Evolutionary conservation across 441 rosid species (phyloP), one percentile per base, ranked within the genome.

Genomic region (Mallotus japonicus): DNA sequence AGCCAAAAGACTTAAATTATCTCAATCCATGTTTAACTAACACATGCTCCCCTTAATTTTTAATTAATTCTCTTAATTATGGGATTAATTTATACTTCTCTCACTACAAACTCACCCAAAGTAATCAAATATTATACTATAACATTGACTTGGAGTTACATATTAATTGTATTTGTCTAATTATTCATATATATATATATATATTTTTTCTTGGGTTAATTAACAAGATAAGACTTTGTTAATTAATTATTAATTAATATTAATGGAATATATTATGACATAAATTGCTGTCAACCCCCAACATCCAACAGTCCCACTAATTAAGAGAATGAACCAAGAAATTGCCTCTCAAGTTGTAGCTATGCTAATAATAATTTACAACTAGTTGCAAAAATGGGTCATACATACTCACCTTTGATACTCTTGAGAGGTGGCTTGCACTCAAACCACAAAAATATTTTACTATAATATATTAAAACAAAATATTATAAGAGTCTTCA

Each of bases 211-310:
- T 37, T 37, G 40, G 40, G 40, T 37, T 37, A 37, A 37, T 37
- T 37, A 3, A 37, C 0, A 37, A 37, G 6, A 37, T 37, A 17
- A 37, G 47, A 37, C n/a, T 3, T 14, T 0, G 3, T 16, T 67
- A 1, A 13, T 14, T 4, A 16, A 51, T 12, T 65, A 44, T 2
- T 37, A 22, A 65, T 24, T 32, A 11, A 66, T 49, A 66, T 28
- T 28, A 28, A 28, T 28, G 32, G 32, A 28, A 1, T 2, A 28
- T 28, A 28, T 28, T 28, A 28, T 28, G 32, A 28, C 32, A 28
- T 28, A 28, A 22, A n/a, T 66, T 66, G 69, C 55, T 68, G 62
- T 54, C 71, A 37, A 37, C 62, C 8, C 50, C 28, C 50, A 56
- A n/a, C 28, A 8, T 67, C 59, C 60, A 51, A 54, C 2, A 13